Percentiles rank a stretch among this genome's conserved stretches.
Conservation (phyloP, 192 early-diverging fungal species). For the Linnemannia exigua region DNA sequence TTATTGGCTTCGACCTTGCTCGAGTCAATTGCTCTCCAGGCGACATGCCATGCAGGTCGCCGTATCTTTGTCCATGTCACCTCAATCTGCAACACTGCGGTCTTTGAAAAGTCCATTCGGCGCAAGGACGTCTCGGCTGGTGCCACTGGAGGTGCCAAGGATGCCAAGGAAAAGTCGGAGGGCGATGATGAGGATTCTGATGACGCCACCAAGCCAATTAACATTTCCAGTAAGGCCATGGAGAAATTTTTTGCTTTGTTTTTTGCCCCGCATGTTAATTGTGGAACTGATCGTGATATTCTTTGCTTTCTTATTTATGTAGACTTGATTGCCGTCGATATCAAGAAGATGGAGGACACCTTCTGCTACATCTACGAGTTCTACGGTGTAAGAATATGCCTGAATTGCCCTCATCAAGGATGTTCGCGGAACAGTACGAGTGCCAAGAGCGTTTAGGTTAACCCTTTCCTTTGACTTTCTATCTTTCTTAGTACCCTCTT, state of each 20-base stretch:
- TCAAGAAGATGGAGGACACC: slow-evolving; percentile 32
- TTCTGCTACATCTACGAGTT: slow-evolving; percentile 53
- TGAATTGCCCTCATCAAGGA: background rate
- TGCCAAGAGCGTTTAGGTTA: too few species aligned
- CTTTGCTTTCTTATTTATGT: background rate
- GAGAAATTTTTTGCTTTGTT: background rate
- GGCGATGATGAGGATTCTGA: slow-evolving; percentile 19
- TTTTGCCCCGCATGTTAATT: background rate
- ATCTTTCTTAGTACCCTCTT: slow-evolving; percentile 61
- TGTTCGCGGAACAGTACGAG: background rate
- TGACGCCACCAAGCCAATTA: slow-evolving; percentile 8
- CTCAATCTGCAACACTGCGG: slow-evolving; percentile 58
- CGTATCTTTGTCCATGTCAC: slow-evolving; percentile 67
- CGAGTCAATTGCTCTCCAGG: slow-evolving; percentile 61
- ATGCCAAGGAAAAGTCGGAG: slow-evolving; percentile 36
- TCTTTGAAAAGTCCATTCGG: slow-evolving; percentile 63
- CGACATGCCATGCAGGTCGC: slow-evolving; percentile 73
- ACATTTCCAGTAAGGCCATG: slow-evolving; percentile 39
- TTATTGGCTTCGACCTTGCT: slow-evolving; percentile 60
- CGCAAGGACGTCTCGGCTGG: slow-evolving; percentile 60
- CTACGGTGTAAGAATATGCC: slow-evolving; percentile 45
- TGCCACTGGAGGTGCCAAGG: slow-evolving; percentile 16
- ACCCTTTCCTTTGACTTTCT: background rate
- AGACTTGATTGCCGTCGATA: slow-evolving; percentile 53
- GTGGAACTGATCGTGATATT: background rate